These are phyloP conservation scores for Tilletia setariae DNA, from an alignment of 1,284 basidiomycete species.

Conservation along the genomic window DNA sequence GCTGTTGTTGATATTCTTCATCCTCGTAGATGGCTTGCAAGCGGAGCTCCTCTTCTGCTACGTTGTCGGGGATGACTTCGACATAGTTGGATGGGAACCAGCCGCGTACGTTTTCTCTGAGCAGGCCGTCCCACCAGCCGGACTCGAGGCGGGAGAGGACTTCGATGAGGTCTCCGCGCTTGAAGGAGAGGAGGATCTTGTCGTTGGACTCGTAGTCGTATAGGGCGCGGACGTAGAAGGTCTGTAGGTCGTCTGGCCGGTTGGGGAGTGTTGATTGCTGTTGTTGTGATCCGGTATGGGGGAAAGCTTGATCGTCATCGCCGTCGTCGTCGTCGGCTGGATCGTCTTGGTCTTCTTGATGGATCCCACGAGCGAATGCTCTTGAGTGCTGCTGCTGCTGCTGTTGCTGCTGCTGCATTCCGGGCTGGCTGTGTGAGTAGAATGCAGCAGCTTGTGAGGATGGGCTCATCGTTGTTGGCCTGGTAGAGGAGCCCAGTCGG, in stretches of 20 bases:
- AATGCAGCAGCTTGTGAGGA: too few species aligned
- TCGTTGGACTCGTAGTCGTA: constrained; percentile 79
- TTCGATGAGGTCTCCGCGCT: constrained; percentile 83
- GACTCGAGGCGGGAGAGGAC: constrained; percentile 84
- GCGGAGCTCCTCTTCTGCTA: constrained; percentile 51
- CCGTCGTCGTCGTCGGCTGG: too few species aligned
- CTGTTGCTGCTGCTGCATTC: constrained; percentile 4
- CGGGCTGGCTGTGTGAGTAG: too few species aligned
- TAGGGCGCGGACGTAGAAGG: constrained; percentile 81
- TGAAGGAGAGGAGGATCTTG: constrained; percentile 81
- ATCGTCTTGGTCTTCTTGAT: too few species aligned
- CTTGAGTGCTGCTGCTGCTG: neutral
- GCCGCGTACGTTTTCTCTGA: constrained; percentile 66
- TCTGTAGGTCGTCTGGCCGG: constrained; percentile 28
- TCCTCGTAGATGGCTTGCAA: constrained; percentile 12
- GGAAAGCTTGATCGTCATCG: too few species aligned
- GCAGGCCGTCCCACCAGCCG: constrained; percentile 98
- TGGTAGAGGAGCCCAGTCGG: too few species aligned
- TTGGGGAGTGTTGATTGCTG: neutral
- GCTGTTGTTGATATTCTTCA: too few species aligned
- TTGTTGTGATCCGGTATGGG: too few species aligned
- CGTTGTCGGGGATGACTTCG: constrained; percentile 70
- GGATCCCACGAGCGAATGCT: too few species aligned
- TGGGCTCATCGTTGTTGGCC: too few species aligned
- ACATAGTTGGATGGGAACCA: constrained; percentile 99